Conservation (phyloP, 305 asterid genomes). For the Salvia sclarea region DNA sequence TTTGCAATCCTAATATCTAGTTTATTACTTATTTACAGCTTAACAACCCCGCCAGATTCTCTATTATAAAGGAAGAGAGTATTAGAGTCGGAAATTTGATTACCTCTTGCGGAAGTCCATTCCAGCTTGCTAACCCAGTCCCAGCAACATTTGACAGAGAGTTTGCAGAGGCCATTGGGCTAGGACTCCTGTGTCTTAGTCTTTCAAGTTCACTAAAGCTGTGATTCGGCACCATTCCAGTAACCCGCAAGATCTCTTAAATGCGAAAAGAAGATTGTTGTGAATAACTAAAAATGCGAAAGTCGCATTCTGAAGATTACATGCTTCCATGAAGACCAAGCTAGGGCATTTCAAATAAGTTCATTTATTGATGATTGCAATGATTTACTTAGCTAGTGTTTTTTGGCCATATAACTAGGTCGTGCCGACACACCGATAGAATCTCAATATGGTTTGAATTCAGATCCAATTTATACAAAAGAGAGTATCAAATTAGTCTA, state of each 20-base stretch:
- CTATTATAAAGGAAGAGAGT: neutral
- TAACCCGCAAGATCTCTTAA: conserved; percentile 75
- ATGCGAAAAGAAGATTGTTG: neutral
- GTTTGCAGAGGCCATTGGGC: conserved; percentile 95
- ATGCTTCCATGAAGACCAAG: neutral
- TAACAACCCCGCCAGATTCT: neutral
- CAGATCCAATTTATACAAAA: conserved; percentile 43
- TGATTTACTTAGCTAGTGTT: neutral
- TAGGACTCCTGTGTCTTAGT: conserved; percentile 91
- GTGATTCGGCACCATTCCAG: conserved; percentile 84
- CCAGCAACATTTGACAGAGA: conserved; percentile 68
- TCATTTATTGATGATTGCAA: neutral
- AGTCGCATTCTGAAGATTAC: neutral
- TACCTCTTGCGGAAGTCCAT: conserved; percentile 87
- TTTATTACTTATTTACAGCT: neutral
- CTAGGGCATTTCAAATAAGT: neutral
- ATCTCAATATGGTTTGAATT: neutral
- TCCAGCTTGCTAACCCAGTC: conserved; percentile 78
- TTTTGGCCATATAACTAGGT: neutral
- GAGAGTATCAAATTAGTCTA: neutral
- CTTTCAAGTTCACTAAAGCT: conserved; percentile 85
- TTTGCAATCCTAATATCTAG: too few relatives aligned
- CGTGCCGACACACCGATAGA: neutral
- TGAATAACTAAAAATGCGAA: neutral
- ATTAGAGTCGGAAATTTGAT: neutral